Base-by-base conservation (phyloP, 2,329 filamentous ascomycete genomes). In the Gnomoniopsis smithogilvyi region DNA sequence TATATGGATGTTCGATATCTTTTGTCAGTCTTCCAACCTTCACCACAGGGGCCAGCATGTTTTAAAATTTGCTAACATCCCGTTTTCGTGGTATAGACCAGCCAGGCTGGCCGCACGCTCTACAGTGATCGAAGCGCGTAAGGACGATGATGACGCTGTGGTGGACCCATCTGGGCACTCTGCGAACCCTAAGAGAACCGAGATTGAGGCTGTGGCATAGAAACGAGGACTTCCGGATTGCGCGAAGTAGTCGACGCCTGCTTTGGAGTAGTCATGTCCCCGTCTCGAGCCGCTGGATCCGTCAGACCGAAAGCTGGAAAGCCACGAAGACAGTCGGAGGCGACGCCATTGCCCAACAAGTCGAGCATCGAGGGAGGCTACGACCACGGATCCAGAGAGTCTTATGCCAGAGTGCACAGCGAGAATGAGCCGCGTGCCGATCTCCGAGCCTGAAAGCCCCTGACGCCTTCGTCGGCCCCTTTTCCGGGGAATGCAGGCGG, bases 1-100 rank as follows among this genome's bases (percentile, higher is more conserved):
- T 75, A 72, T 53, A 70, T 80, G 22, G 78, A 80, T 67, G 69
- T 77, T 3, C 71, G 69, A 56, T 76, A 73, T 59, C 64, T 79
- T n/a, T 59, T 68, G 69, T 58, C 26, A 58, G 58, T 55, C 4
- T 6, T 41, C 15, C 6, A 41, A 41, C 38, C n/a, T n/a, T n/a
- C 38, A 41, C 6, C 38, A 6, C 38, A 6, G 3, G 38, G 12
- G 14, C 14, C 38, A 41, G 38, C n/a, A 12, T 12, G 6, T 12
- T n/a, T 41, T 41, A 4, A 41, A 6, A 15, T n/a, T n/a, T 11
- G 34, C 52, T 60, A 21, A 54, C 53, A 17, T 3, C 21, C n/a
- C n/a, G n/a, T n/a, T n/a, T n/a, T n/a, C n/a, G n/a, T 8, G 14
- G 2, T 15, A 1, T 64, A 67, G 60, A 22, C 57, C 60, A 6